Evolutionary conservation across 139 green algal genomes (phyloP).

Genomic region (Coccomyxa sp.): DNA sequence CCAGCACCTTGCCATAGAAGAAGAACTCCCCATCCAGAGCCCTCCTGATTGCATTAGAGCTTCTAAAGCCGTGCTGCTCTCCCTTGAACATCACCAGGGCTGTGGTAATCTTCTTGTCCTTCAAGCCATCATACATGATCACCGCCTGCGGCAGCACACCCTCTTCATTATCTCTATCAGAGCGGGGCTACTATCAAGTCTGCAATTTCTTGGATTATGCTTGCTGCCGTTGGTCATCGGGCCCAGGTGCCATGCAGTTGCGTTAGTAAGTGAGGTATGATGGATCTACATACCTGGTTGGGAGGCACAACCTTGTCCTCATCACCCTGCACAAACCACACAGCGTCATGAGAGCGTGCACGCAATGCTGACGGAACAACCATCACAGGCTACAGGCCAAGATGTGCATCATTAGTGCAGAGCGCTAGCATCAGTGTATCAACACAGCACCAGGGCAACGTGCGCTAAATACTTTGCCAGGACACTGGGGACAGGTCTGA

Average conservation of each 20-base stretch:
- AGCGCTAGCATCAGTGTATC: too few relatives aligned
- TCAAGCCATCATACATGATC: constrained; percentile 57
- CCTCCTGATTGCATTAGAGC: constrained; percentile 29
- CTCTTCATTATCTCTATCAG: too few relatives aligned
- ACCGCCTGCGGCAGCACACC: too few relatives aligned
- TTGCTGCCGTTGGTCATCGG: too few relatives aligned
- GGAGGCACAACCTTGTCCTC: constrained; percentile 80
- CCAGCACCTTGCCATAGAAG: constrained; percentile 68
- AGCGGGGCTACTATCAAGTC: too few relatives aligned
- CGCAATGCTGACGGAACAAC: too few relatives aligned
- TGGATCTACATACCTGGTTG: too few relatives aligned
- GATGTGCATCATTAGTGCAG: constrained; percentile 1
- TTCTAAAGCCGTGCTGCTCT: constrained; percentile 81
- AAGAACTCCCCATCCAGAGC: constrained; percentile 71
- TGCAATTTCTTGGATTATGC: too few relatives aligned
- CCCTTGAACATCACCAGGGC: constrained; percentile 75
- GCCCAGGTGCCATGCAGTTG: too few relatives aligned
- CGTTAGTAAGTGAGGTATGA: too few relatives aligned
- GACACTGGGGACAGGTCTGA: constrained; percentile 1
- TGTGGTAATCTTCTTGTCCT: constrained; percentile 56
- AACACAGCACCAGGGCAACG: neutral
- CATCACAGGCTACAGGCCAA: neutral
- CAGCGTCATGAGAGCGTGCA: too few relatives aligned
- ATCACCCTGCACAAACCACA: constrained; percentile 70
- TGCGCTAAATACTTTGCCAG: neutral